These are phyloP conservation scores for Ruellia speciosa DNA, from an alignment of 305 asterid species.

Conservation along the genomic window DNA sequence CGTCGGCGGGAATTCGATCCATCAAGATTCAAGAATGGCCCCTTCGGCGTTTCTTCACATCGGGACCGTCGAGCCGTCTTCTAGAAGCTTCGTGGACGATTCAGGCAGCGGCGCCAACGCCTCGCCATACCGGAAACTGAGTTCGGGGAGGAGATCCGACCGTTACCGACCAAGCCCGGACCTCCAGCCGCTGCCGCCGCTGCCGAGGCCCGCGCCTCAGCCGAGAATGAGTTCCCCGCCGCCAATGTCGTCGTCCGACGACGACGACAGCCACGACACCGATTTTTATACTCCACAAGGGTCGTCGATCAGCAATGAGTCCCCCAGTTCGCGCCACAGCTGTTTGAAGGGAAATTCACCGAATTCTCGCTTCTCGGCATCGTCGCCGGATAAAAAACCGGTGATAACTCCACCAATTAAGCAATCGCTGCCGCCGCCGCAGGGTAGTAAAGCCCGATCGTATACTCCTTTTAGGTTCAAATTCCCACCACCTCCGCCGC, in stretches of 20 bases:
- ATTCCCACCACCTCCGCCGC: slow-evolving; percentile 78
- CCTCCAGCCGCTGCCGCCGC: slow-evolving; percentile 88
- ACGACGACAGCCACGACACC: slow-evolving; percentile 50
- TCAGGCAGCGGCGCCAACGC: slow-evolving; percentile 27
- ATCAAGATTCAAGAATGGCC: slow-evolving; percentile 57
- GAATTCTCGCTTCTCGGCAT: slow-evolving; percentile 54
- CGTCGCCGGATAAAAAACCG: slow-evolving; percentile 47
- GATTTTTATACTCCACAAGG: slow-evolving; percentile 87
- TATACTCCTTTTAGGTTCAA: slow-evolving; percentile 46
- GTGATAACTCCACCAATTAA: slow-evolving; percentile 69
- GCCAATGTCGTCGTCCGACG: slow-evolving; percentile 59
- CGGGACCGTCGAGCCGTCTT: slow-evolving; percentile 87
- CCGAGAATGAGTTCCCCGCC: no score
- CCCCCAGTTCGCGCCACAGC: slow-evolving; percentile 40
- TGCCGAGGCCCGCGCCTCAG: slow-evolving; percentile 72
- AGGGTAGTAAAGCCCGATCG: slow-evolving; percentile 25
- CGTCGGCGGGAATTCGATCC: slow-evolving; percentile 33
- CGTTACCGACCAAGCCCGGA: slow-evolving; percentile 94
- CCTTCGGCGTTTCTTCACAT: slow-evolving; percentile 73
- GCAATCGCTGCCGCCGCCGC: slow-evolving; percentile 35
- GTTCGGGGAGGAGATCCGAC: slow-evolving; percentile 51
- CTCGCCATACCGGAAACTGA: slow-evolving; percentile 59
- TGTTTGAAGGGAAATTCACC: slow-evolving; percentile 78
- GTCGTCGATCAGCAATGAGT: slow-evolving; percentile 62
- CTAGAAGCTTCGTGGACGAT: slow-evolving; percentile 32